Base-by-base conservation (phyloP, 805 yeast genomes). In the Kodamaea jinghongensis region DNA sequence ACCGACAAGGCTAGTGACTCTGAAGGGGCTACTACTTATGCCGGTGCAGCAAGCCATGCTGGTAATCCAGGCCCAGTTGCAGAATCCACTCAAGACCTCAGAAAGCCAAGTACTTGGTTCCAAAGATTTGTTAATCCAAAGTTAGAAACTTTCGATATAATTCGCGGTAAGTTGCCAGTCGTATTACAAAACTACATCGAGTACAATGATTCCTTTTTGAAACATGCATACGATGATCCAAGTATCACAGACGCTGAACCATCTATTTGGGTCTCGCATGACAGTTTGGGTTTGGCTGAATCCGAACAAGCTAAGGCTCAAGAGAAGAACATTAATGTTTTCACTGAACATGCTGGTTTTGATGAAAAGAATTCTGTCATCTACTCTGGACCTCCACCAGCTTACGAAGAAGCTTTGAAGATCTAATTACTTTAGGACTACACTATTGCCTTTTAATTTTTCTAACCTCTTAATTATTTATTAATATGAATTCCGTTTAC, bases 251-350 rank as follows among this genome's bases (percentile, higher is more conserved):
- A 70, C 23, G 72, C 63, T 6, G 78, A 67, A 44, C 86, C 88
- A 22, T 73, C 74, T 41, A 66, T 83, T 36, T 86, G 95, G 95
- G 66, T 84, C 45, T 79, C 84, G 31, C 74, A 67, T 48, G 95
- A 86, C 59, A 65, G 74, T 4, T 62, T 79, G 67, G 91, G 93
- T 4, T 68, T 86, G 39, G 74, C 86, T 12, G 73, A 73, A 36
- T 70, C 73, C 42, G 81, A 83, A 54, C 73, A 80, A 46, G 65
- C 65, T 26, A 72, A 72, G 47, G 79, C 85, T 9, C 60, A 70
- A n/a, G 79, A 75, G 20, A 69, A 69, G 34, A 72, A 70, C 17
- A 75, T 82, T 16, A 70, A 70, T 43, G 80, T 81, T 5, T 63
- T 70, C 29, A 82, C 83, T 53, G 79, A 67, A 12, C 70, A 76